Evolutionary conservation across 2,329 filamentous ascomycete genomes (phyloP), one percentile per base, ranked within the genome.

Genomic region (Alternaria postmessia): DNA sequence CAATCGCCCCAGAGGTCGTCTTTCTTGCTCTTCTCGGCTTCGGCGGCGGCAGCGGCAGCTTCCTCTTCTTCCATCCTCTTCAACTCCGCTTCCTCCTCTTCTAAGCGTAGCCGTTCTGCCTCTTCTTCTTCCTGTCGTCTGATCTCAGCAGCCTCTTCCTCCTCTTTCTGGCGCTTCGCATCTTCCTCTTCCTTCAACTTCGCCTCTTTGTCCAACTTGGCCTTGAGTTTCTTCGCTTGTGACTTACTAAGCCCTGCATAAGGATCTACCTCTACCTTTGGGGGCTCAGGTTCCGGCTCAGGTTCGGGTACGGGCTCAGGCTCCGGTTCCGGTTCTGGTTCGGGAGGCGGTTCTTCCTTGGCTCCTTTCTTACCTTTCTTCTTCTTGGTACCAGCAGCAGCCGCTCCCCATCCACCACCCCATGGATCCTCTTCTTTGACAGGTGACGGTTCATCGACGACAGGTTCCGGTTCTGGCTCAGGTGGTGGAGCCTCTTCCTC

Each of bases 201-300:
- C 7, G 57, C 57, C 3, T 59, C 78, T 41, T 69, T 70, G 38
- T 71, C 75, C 69, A 81, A 79, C 59, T 79, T 81, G 65, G 66
- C 66, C 53, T 71, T 66, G 22, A 74, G 65, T 64, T 69, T 75
- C 63, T 73, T 75, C 54, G 60, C 72, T 41, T 75, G 68, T 36
- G 66, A 63, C 56, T 74, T 76, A 54, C 65, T 73, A 28, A 75
- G 67, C 26, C 70, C 71, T 22, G 66, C 65, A 51, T 72, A 71
- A 12, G 74, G 74, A 59, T 75, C 73, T 11, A 69, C 65, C 59
- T 81, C 80, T n/a, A 75, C 74, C 61, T 79, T 78, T 22, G 81
- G 78, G 7, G 79, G 76, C 46, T 75, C 75, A 22, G 55, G 55
- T 18, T 30, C 68, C 22, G 57, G 51, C 18, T 55, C 57, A 2